Evolutionary conservation across 169 alveolate genomes (phyloP).

Genomic region (Amoebophrya sp.): DNA sequence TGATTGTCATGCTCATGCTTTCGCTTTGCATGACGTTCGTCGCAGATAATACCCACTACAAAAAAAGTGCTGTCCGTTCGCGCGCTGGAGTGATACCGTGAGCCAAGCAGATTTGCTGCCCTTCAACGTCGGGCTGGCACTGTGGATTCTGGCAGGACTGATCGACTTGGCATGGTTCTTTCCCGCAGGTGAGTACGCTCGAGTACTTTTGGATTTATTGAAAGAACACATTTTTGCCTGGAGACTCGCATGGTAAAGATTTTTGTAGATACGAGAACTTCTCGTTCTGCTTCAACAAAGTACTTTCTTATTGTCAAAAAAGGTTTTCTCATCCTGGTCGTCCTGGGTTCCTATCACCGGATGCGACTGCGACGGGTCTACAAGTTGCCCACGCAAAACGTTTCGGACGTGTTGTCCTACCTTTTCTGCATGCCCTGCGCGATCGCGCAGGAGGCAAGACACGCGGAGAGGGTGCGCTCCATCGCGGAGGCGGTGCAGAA

Average conservation of each 20-base stretch:
- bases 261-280: too few relatives aligned
- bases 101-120: neutral
- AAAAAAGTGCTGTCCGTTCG: neutral
- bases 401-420: neutral
- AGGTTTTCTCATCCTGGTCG: neutral
- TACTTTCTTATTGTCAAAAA: too few relatives aligned
- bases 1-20: too few relatives aligned
- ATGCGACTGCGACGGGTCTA: neutral
- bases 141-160: too few relatives aligned
- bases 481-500: neutral
- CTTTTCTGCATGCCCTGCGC: neutral
- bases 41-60: too few relatives aligned
- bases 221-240: too few relatives aligned
- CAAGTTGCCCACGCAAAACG: neutral
- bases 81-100: neutral
- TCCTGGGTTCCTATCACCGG: neutral
- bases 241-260: too few relatives aligned
- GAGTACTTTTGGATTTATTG: too few relatives aligned
- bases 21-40: too few relatives aligned
- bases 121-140: neutral
- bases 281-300: too few relatives aligned
- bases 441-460: neutral
- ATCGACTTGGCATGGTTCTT: too few relatives aligned
- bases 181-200: too few relatives aligned
- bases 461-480: neutral